A percentile compares a stretch with the other conserved stretches of the same genome.
These are phyloP conservation scores for Claviceps africana DNA, from an alignment of 2,329 filamentous ascomycete species.

Conservation along the genomic window DNA sequence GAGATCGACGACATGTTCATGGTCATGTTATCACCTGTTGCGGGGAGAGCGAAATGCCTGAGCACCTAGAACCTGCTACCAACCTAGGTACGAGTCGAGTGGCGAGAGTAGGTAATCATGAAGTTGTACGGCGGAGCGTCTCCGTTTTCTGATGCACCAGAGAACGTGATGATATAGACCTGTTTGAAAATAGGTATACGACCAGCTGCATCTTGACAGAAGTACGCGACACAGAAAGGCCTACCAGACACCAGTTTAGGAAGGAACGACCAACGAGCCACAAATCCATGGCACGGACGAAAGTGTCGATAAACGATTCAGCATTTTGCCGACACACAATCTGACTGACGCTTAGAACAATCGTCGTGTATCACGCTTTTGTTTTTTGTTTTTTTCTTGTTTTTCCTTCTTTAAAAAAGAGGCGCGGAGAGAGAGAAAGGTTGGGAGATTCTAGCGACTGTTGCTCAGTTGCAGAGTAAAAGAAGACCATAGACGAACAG, in stretches of 20 bases:
- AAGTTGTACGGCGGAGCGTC: neutral
- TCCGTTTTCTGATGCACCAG: neutral
- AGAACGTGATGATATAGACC: no score
- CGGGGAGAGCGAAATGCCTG: neutral
- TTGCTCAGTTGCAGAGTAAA: no score
- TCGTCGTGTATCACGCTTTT: no score
- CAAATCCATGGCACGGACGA: neutral
- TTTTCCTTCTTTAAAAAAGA: neutral
- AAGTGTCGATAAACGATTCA: neutral
- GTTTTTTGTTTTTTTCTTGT: no score
- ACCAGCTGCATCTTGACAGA: neutral
- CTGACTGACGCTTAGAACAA: neutral
- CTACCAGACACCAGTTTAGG: neutral
- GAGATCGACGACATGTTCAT: conserved; percentile 9
- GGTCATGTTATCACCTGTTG: neutral
- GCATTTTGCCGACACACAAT: neutral
- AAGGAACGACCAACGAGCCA: neutral
- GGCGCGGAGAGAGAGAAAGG: no score
- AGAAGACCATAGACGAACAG: no score
- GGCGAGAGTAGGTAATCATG: neutral
- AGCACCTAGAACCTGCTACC: neutral
- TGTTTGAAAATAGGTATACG: neutral
- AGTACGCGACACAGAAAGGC: neutral
- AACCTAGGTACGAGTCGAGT: neutral
- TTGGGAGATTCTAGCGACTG: no score